These are phyloP conservation scores for Aspergillus bombycis DNA, from an alignment of 2,329 filamentous ascomycete species.

Conservation along the genomic window DNA sequence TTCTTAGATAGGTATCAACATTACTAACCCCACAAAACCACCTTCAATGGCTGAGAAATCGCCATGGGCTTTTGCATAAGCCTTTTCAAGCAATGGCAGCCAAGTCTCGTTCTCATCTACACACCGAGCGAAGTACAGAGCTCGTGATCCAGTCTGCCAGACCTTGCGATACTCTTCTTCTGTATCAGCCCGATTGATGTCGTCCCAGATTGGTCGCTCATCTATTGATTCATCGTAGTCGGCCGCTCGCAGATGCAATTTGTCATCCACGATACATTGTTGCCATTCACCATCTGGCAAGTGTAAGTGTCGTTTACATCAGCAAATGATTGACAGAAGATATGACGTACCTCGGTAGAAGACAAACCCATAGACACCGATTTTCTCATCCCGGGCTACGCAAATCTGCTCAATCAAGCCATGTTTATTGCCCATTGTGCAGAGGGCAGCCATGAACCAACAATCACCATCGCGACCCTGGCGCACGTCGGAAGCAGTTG, in stretches of 20 bases:
- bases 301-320: not conserved
- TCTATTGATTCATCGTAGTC: constrained; percentile 79
- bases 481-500: constrained; percentile 74
- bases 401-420: constrained; percentile 74
- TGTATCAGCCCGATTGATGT: constrained; percentile 73
- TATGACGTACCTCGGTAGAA: constrained; percentile 65
- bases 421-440: constrained; percentile 73
- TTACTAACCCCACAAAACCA: constrained; percentile 66
- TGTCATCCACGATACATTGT: constrained; percentile 88
- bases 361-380: constrained; percentile 84
- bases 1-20: not conserved
- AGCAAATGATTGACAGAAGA: not conserved
- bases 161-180: constrained; percentile 71
- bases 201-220: constrained; percentile 73
- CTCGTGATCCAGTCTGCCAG: constrained; percentile 75
- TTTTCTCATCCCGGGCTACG: constrained; percentile 70
- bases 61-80: constrained; percentile 81
- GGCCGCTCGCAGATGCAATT: constrained; percentile 79
- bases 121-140: constrained; percentile 78
- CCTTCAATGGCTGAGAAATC: constrained; percentile 76
- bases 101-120: constrained; percentile 78
- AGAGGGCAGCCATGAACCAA: constrained; percentile 82
- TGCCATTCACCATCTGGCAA: constrained; percentile 80
- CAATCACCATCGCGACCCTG: constrained; percentile 81
- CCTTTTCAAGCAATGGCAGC: constrained; percentile 79